Evolutionary conservation across 495 filamentous ascomycete species (phyloP), one percentile per base, ranked within the genome.

Genomic region (Sporormia fimetaria): DNA sequence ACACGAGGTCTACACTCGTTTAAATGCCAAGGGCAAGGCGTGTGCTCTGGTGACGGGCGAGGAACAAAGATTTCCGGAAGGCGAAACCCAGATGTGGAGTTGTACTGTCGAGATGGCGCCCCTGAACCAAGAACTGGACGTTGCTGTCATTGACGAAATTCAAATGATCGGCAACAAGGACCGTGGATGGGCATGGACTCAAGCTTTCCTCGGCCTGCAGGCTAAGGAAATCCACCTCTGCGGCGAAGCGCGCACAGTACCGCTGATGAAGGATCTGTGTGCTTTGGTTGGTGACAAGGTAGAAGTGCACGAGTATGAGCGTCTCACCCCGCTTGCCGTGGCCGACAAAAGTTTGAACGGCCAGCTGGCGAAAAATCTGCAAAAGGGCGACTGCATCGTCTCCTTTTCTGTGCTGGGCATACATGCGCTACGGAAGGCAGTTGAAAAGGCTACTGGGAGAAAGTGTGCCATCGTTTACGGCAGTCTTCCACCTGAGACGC

Each of bases 101-200:
- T 94, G 92, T 53, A 99, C 92, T 0, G 88, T 99, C 8, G 92
- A 99, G 58, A 99, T 99, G 92, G 73, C 86, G 27, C 81, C 80
- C 24, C 47, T 93, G 7, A 80, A 78, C 40, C 54, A 53, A 10
- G 47, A 52, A 3, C 75, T 87, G 21, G 88, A 96, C 32, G 90
- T 96, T 37, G 87, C 84, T 6, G 88, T 99, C 49, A 84, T 99
- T 40, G 88, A 98, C 54, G 88, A 98, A 64, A 96, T 96, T 41
- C 92, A 99, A 57, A 95, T 95, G 90, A 87, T 96, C 40, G 80
- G 77, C 14, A 75, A 84, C 52, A 33, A 57, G 2, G 70, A 80
- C 1, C 80, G 92, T 33, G 92, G 92, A 2, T 95, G 86, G 86
- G 92, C 88, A 21, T 99, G 92, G 92, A 94, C 90, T 4, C 79